Conservation (phyloP, 352 stramenopile species). For the Globisporangium orthogonon region DNA sequence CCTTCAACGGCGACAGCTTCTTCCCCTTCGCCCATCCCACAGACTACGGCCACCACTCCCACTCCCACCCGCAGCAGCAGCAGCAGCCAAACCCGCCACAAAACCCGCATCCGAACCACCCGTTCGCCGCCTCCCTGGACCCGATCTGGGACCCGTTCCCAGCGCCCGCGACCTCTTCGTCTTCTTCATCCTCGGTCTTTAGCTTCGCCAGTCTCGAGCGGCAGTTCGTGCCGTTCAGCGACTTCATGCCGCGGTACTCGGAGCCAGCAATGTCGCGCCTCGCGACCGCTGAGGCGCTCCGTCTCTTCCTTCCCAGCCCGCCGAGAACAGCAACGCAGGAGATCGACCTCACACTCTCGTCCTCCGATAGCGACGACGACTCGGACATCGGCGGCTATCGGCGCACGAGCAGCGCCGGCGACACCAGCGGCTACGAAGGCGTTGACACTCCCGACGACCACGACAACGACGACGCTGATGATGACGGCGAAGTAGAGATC, state of each 20-base stretch:
- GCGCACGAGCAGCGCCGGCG: background rate
- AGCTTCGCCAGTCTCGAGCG: background rate
- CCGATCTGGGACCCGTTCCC: background rate
- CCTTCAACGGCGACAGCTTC: constrained; percentile 2
- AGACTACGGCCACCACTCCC: background rate
- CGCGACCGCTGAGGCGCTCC: background rate
- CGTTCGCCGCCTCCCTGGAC: background rate
- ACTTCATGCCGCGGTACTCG: background rate
- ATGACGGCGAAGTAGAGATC: constrained; percentile 36
- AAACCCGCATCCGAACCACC: background rate
- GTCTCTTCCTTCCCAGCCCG: background rate
- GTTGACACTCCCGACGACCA: constrained; percentile 6
- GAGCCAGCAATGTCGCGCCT: background rate
- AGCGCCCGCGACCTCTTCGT: background rate
- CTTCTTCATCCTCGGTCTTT: no score
- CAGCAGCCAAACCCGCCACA: no score
- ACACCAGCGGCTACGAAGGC: background rate
- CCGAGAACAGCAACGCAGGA: constrained; percentile 22
- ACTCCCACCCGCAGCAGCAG: background rate
- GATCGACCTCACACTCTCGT: constrained; percentile 66
- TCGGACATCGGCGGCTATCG: background rate
- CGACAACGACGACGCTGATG: constrained; percentile 23
- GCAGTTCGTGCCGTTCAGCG: background rate
- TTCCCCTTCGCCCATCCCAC: background rate
- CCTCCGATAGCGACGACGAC: constrained; percentile 31